These are phyloP conservation scores for Lathyrus tuberosus DNA, from an alignment of 306 rosid species.

Conservation along the genomic window DNA sequence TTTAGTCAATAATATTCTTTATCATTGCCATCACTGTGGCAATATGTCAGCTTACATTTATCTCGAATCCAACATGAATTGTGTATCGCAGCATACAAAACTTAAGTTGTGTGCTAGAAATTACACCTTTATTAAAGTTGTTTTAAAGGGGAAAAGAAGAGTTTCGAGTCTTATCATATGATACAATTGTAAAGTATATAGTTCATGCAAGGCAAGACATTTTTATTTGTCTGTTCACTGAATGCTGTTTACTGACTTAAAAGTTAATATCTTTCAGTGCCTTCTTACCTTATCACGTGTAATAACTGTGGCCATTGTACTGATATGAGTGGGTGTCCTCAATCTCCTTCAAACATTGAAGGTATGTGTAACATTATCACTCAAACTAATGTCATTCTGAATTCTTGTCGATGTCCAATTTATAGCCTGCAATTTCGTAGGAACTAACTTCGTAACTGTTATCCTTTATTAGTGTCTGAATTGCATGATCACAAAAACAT, in stretches of 20 bases:
- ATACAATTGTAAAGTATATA: background rate
- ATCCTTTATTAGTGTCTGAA: background rate
- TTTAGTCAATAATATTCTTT: conserved; percentile 22
- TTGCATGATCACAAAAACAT: background rate
- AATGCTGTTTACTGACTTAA: conserved; percentile 15
- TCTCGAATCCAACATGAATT: conserved; percentile 17
- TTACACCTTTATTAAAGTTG: background rate
- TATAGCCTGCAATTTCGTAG: conserved; percentile 18
- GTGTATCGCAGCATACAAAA: background rate
- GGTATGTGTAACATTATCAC: conserved; percentile 49
- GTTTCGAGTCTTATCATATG: background rate
- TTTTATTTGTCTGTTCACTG: conserved; percentile 8
- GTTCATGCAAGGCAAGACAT: conserved; percentile 11
- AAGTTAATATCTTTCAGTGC: conserved; percentile 62
- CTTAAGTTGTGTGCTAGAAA: background rate
- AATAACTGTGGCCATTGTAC: conserved; percentile 84
- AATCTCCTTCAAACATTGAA: conserved; percentile 65
- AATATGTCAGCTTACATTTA: conserved; percentile 2
- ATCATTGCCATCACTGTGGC: conserved; percentile 25
- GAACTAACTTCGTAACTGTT: conserved; percentile 3
- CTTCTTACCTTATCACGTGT: conserved; percentile 74
- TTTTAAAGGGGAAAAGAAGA: background rate
- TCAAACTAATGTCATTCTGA: conserved; percentile 19
- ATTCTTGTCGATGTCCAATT: conserved; percentile 5
- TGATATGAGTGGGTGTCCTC: conserved; percentile 90